Evolutionary conservation across 129 eudicot species (phyloP), one percentile per base, ranked within the genome.

Genomic region (Arctium minus): DNA sequence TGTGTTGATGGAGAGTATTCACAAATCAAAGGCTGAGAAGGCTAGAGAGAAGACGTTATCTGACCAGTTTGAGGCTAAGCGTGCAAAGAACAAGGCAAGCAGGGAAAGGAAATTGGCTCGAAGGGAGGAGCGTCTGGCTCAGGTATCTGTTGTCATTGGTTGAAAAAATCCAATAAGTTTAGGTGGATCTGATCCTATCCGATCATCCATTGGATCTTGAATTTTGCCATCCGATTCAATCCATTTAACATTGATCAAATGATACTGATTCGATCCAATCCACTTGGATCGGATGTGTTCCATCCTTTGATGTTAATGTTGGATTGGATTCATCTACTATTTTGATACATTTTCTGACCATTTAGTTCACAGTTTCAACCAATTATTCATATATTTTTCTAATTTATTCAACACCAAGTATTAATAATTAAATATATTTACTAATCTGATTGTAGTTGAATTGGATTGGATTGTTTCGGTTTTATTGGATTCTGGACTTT

Each of bases 11-110:
- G 97, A 93, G 75, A 93, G 93, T 73, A 93, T 93, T 37, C 97
- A 93, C 88, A 93, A 91, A 30, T 86, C 96, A 0, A 93, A 93
- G 96, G 97, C 97, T 83, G 97, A 91, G 85, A 93, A 93, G 91
- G 96, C 97, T 13, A 91, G 97, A 77, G 97, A 93, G 84, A 93
- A 93, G 97, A 93, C 97, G 0, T 67, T 93, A 5, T 89, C 96
- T 65, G 96, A 89, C 72, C 96, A 91, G 81, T 91, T 91, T 80
- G 96, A 91, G 89, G 93, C 96, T 5, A 91, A 87, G 84, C 85
- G 96, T 11, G 93, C 92, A 8, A 91, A 91, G 93, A 91, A 91
- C 83, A 91, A 91, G 88, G 92, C 92, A 15, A 89, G 91, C 76
- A 69, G 90, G 81, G 92, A 87, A 64, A 86, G 94, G 46, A 90